Percentiles rank a stretch among this genome's conserved stretches.
Evolutionary conservation across 2,329 filamentous ascomycete genomes (phyloP).

Genomic region (Orbilia quercus): DNA sequence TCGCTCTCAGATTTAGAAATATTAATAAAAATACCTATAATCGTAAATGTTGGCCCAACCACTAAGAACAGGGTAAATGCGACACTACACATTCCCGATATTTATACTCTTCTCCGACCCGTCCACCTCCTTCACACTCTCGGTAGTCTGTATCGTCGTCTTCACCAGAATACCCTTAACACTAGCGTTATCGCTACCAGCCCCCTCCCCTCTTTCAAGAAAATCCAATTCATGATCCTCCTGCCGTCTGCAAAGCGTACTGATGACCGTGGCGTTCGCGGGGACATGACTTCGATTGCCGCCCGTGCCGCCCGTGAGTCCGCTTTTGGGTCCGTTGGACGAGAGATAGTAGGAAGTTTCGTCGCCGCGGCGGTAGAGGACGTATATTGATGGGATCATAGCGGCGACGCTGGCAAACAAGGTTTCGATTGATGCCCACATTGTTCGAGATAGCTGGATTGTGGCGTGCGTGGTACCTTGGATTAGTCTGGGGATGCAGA

Average conservation of each 20-base stretch:
- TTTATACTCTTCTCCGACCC: constrained; percentile 46
- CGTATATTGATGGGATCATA: constrained; percentile 49
- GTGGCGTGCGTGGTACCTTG: constrained; percentile 30
- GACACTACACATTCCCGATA: constrained; percentile 9
- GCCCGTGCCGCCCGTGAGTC: constrained; percentile 18
- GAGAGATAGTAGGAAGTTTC: constrained; percentile 41
- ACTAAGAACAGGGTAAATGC: too few relatives aligned
- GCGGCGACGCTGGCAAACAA: constrained; percentile 42
- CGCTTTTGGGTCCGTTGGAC: constrained; percentile 25
- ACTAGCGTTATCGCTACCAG: constrained; percentile 27
- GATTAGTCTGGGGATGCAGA: constrained; percentile 37
- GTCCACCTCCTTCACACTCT: constrained; percentile 44
- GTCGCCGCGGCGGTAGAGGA: constrained; percentile 45
- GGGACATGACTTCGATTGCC: constrained; percentile 39
- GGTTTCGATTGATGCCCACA: constrained; percentile 49
- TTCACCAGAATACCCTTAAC: constrained; percentile 40
- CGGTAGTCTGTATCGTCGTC: constrained; percentile 45
- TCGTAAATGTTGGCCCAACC: too few relatives aligned
- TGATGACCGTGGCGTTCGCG: constrained; percentile 33
- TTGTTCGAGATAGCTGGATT: constrained; percentile 38
- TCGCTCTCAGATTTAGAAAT: neutral
- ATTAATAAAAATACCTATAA: too few relatives aligned
- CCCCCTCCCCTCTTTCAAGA: constrained; percentile 26
- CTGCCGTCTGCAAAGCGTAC: constrained; percentile 33
- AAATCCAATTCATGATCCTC: constrained; percentile 37